A percentile compares a stretch with the other conserved stretches of the same genome.
These are phyloP conservation scores for Cephaloascus fragrans DNA, from an alignment of 805 yeast species.

Conservation along the genomic window DNA sequence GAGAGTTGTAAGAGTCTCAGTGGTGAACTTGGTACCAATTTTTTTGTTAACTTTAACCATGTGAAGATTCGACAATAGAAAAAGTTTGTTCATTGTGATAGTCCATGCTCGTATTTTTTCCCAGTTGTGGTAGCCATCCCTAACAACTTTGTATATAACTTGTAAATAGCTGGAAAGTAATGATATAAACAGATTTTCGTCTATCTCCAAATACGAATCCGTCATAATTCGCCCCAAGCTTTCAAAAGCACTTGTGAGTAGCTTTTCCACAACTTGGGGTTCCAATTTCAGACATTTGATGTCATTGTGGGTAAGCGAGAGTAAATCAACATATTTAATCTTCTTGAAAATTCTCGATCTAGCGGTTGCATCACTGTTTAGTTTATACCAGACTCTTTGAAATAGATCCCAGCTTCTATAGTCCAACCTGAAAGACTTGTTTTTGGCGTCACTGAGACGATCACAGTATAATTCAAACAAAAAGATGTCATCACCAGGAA, in stretches of 20 bases:
- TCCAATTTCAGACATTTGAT: too few species aligned
- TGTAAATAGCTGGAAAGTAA: slow-evolving; percentile 14
- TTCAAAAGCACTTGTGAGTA: background rate
- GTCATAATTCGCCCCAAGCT: background rate
- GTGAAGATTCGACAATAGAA: slow-evolving; percentile 13
- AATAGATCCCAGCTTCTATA: slow-evolving; percentile 42
- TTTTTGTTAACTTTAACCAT: slow-evolving; percentile 20
- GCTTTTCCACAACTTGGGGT: background rate
- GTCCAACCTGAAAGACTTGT: slow-evolving; percentile 31
- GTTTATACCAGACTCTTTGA: slow-evolving; percentile 22
- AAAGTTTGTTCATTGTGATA: slow-evolving; percentile 11
- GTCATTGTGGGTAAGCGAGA: background rate
- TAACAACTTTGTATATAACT: background rate
- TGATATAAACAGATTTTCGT: slow-evolving; percentile 17
- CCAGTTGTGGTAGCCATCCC: background rate
- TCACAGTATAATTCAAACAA: slow-evolving; percentile 52
- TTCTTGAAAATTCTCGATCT: slow-evolving; percentile 32
- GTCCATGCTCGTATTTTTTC: slow-evolving; percentile 14
- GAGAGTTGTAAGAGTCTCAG: slow-evolving; percentile 12
- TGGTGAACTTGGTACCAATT: slow-evolving; percentile 14
- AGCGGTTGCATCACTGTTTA: slow-evolving; percentile 14
- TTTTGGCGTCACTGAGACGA: slow-evolving; percentile 41
- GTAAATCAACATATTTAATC: slow-evolving; percentile 28
- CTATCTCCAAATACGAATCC: slow-evolving; percentile 20
- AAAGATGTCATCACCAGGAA: slow-evolving; percentile 49